phyloP scores from a whole-genome alignment of 306 rosid genomes.

The Medicago ruthenica region DNA sequence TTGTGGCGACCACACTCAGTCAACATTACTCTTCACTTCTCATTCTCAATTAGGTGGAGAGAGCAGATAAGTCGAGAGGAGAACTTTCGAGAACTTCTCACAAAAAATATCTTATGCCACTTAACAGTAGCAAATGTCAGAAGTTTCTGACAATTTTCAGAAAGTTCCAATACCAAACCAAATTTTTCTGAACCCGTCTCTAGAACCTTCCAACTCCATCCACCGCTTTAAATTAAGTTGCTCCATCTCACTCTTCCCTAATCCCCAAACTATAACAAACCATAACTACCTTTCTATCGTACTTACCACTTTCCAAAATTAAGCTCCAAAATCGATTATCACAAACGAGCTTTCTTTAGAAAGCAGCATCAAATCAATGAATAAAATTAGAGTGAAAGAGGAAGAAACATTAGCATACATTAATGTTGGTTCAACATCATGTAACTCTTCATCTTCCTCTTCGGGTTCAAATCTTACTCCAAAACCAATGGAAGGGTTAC shows the following conservation, averaged over 20 bases:
- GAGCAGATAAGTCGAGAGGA: constrained; percentile 43
- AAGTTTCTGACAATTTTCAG: constrained; percentile 41
- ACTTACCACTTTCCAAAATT: neutral
- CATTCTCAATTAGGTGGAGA: neutral
- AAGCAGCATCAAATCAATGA: constrained; percentile 35
- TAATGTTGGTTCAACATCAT: constrained; percentile 48
- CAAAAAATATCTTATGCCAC: constrained; percentile 31
- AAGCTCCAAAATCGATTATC: neutral
- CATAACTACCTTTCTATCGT: too few relatives aligned
- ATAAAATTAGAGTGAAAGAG: constrained; percentile 52
- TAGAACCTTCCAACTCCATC: constrained; percentile 57
- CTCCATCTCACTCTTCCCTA: neutral
- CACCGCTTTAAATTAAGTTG: constrained; percentile 13
- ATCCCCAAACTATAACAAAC: constrained; percentile 16
- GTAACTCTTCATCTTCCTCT: constrained; percentile 64
- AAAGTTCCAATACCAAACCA: neutral
- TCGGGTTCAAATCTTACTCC: constrained; percentile 55
- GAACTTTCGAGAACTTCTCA: constrained; percentile 64
- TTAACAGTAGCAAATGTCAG: constrained; percentile 42
- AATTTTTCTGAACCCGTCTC: constrained; percentile 38
- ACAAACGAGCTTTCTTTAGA: neutral
- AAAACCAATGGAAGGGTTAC: constrained; percentile 78
- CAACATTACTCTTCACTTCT: too few relatives aligned
- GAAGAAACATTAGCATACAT: constrained; percentile 53
- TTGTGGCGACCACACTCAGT: too few relatives aligned